Evolutionary conservation across 495 filamentous ascomycete species (phyloP).

Genomic region (Lindgomyces ingoldianus): DNA sequence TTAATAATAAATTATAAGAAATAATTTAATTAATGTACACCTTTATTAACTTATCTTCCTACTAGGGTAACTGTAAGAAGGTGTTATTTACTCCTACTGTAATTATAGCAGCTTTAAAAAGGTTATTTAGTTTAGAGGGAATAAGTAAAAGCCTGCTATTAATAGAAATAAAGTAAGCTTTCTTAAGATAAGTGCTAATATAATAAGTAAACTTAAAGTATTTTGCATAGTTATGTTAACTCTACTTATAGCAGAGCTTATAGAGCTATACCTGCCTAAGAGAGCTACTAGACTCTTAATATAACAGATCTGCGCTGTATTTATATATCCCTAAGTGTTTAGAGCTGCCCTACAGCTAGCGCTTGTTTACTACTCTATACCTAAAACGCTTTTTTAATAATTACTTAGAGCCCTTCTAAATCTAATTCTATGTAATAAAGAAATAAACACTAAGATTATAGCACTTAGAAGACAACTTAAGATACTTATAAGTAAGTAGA

Average conservation of each 20-base stretch:
- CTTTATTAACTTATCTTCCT: not conserved
- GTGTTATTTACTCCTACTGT: conserved; percentile 1
- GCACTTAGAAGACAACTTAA: not conserved
- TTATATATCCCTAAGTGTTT: conserved; percentile 1
- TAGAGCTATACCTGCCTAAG: not conserved
- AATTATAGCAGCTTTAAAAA: conserved; percentile 1
- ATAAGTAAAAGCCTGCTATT: not conserved
- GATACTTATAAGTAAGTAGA: not conserved
- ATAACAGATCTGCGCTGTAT: not conserved
- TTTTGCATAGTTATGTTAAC: conserved; percentile 1
- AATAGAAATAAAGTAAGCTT: not conserved
- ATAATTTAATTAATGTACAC: conserved; percentile 2
- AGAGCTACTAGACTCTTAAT: not conserved
- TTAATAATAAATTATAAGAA: conserved; percentile 1
- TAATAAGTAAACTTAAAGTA: not conserved
- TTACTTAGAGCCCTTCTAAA: not conserved
- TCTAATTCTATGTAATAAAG: conserved; percentile 1
- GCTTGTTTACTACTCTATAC: conserved; percentile 1
- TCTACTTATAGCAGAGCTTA: not conserved
- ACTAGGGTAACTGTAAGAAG: not conserved
- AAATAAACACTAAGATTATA: not conserved
- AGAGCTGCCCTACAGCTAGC: not conserved
- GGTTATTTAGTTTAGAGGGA: not conserved
- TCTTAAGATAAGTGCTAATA: conserved; percentile 1
- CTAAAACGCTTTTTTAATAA: conserved; percentile 1